phyloP scores from a whole-genome alignment of 139 green algal species.

The Coelastrella sp. region DNA sequence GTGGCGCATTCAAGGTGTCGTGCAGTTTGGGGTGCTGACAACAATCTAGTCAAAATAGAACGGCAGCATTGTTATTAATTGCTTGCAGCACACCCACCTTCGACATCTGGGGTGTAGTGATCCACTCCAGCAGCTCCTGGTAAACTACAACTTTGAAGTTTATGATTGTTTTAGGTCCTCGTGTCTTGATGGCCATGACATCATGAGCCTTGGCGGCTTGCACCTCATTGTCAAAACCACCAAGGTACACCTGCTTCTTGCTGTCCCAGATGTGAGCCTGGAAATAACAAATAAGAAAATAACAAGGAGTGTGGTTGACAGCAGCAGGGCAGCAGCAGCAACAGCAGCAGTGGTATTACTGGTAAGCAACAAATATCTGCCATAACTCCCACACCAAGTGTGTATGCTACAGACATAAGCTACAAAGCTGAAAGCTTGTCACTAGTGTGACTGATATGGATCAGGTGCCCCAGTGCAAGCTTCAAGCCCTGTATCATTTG shows the following conservation, averaged over 20 bases:
- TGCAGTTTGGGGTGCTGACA: background rate
- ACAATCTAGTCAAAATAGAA: background rate
- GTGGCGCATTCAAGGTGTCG: too few relatives aligned
- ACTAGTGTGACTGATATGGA: too few relatives aligned
- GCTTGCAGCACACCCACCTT: too few relatives aligned
- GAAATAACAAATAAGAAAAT: too few relatives aligned
- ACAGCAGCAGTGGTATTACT: background rate
- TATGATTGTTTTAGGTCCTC: constrained; percentile 41
- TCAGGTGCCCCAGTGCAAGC: too few relatives aligned
- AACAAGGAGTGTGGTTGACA: too few relatives aligned
- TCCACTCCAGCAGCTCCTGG: constrained; percentile 1
- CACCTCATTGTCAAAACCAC: constrained; percentile 55
- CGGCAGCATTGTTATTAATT: background rate
- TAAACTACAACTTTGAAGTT: constrained; percentile 48
- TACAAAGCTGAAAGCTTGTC: too few relatives aligned
- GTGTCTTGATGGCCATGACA: constrained; percentile 58
- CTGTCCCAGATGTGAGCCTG: constrained; percentile 63
- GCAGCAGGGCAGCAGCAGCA: background rate
- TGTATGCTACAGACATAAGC: too few relatives aligned
- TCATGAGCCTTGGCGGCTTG: constrained; percentile 58
- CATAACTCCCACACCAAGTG: too few relatives aligned
- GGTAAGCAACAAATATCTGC: background rate
- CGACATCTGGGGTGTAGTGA: background rate
- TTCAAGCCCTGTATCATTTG: too few relatives aligned
- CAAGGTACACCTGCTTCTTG: constrained; percentile 72